These are phyloP conservation scores for Claviceps lovelessii DNA, from an alignment of 2,329 filamentous ascomycete species.

Conservation along the genomic window DNA sequence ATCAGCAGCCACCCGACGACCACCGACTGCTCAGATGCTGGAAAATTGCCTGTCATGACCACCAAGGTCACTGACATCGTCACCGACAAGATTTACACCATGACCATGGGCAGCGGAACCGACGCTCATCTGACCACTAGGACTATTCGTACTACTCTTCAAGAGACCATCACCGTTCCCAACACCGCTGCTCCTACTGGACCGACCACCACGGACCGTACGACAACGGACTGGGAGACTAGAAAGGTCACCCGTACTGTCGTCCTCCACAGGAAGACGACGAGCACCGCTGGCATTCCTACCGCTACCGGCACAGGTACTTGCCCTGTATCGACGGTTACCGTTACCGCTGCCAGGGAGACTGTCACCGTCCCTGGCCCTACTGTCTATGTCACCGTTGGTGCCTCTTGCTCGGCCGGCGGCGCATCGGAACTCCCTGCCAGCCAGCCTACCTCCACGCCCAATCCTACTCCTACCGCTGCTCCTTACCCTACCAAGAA, in stretches of 20 bases:
- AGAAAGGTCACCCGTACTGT: constrained; percentile 22
- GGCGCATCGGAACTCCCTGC: background rate
- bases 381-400: constrained; percentile 23
- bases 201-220: constrained; percentile 12
- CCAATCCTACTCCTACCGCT: constrained; percentile 21
- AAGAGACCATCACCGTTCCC: constrained; percentile 23
- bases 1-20: constrained; percentile 14
- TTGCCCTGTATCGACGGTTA: constrained; percentile 11
- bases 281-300: constrained; percentile 10
- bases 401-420: constrained; percentile 11
- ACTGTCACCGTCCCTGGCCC: constrained; percentile 19
- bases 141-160: constrained; percentile 28
- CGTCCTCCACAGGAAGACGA: constrained; percentile 15
- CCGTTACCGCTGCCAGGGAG: constrained; percentile 10
- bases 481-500: constrained; percentile 29
- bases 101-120: constrained; percentile 20
- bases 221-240: constrained; percentile 25
- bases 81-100: constrained; percentile 20
- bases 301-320: constrained; percentile 6
- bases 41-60: constrained; percentile 12
- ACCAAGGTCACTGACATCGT: constrained; percentile 16
- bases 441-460: constrained; percentile 2
- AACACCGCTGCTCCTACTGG: constrained; percentile 8
- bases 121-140: constrained; percentile 24
- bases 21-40: too few species aligned